Percentiles rank a stretch among this genome's conserved stretches.
Conservation (phyloP, 805 yeast genomes). For the Monosporozyma servazzii region DNA sequence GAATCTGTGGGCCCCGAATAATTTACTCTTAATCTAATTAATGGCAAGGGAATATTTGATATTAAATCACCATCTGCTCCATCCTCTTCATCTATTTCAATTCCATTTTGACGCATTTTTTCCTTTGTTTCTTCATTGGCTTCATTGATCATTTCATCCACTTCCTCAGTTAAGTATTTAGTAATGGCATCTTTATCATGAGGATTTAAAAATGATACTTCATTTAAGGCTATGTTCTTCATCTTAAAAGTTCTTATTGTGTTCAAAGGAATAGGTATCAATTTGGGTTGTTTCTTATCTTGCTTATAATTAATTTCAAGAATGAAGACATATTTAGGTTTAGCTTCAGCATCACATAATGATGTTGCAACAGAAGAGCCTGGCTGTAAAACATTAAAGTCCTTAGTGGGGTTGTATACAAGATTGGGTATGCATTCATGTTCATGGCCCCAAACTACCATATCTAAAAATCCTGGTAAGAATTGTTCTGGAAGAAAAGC, state of each 20-base stretch:
- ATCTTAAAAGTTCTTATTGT: constrained; percentile 79
- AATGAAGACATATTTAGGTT: constrained; percentile 65
- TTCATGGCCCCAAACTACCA: constrained; percentile 96
- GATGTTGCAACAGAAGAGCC: constrained; percentile 94
- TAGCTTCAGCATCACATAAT: constrained; percentile 73
- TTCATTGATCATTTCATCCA: constrained; percentile 53
- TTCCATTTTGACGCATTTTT: constrained; percentile 12
- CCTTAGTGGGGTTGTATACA: constrained; percentile 41
- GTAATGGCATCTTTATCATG: constrained; percentile 55
- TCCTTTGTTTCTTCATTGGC: constrained; percentile 45
- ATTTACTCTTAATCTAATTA: constrained; percentile 75
- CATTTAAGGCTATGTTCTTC: constrained; percentile 49
- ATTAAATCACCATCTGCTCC: constrained; percentile 17
- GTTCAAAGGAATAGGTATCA: constrained; percentile 34
- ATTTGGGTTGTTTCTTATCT: constrained; percentile 39
- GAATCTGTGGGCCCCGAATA: constrained; percentile 47
- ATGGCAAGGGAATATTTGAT: constrained; percentile 58
- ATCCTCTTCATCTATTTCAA: background rate
- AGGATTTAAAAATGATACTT: constrained; percentile 47
- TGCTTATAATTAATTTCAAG: constrained; percentile 52
- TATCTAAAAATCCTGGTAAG: constrained; percentile 71
- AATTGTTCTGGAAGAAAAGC: constrained; percentile 78
- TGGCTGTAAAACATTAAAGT: constrained; percentile 77
- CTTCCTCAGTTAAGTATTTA: constrained; percentile 49
- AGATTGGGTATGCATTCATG: constrained; percentile 84